These are phyloP conservation scores for Solanum ahanhuiri DNA, from an alignment of 257 asterid genomes.

Conservation along the genomic window DNA sequence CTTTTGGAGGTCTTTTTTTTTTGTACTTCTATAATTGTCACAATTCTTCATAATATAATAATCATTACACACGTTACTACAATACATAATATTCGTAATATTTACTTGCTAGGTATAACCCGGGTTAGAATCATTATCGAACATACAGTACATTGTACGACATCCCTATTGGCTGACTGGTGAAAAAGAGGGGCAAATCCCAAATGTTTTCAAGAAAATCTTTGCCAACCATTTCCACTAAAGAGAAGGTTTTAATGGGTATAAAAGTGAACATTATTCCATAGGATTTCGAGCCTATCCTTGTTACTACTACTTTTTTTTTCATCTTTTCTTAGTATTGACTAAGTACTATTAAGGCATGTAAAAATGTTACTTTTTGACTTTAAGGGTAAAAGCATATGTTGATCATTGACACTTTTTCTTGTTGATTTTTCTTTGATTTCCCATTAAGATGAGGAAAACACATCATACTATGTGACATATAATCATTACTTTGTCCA, in stretches of 20 bases:
- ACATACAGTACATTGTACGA: neutral
- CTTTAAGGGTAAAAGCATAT: slow-evolving; percentile 17
- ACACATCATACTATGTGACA: neutral
- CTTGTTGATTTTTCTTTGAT: neutral
- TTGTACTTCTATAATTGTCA: neutral
- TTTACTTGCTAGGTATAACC: neutral
- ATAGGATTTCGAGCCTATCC: slow-evolving; percentile 15
- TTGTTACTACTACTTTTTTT: neutral
- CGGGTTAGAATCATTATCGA: neutral
- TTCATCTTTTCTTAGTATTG: neutral
- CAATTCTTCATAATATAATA: neutral
- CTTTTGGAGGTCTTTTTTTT: no score
- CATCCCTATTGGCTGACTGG: neutral
- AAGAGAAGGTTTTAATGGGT: neutral
- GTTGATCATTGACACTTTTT: slow-evolving; percentile 20
- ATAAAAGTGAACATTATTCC: slow-evolving; percentile 10
- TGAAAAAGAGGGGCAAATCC: neutral
- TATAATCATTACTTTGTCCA: slow-evolving; percentile 7
- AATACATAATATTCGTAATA: neutral
- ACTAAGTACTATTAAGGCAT: neutral
- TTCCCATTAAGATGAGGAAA: neutral
- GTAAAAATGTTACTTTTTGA: slow-evolving; percentile 39
- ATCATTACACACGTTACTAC: neutral
- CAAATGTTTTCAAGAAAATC: slow-evolving; percentile 2
- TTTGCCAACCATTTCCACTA: neutral